Evolutionary conservation across 192 early-diverging fungal genomes (phyloP).

Genomic region (Linnemannia exigua): DNA sequence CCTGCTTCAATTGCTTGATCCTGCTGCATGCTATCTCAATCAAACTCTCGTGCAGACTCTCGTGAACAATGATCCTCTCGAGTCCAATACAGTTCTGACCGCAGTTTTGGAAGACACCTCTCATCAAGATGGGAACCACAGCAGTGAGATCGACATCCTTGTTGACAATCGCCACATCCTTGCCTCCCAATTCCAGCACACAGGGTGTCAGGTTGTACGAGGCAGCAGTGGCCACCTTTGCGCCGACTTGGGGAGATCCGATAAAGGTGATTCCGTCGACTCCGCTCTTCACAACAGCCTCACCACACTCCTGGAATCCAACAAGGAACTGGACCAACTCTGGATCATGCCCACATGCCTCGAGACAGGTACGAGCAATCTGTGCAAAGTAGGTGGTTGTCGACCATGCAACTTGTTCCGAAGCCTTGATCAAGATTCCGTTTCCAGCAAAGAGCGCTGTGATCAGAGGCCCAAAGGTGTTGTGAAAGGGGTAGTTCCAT

Average conservation of each 20-base stretch:
- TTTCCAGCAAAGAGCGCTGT: constrained; percentile 89
- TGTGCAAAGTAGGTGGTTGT: constrained; percentile 72
- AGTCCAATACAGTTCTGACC: constrained; percentile 94
- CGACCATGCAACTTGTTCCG: constrained; percentile 90
- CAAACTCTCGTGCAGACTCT: constrained; percentile 74
- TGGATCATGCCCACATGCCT: constrained; percentile 79
- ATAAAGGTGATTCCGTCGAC: constrained; percentile 90
- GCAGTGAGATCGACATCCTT: constrained; percentile 78
- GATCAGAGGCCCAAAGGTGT: constrained; percentile 83
- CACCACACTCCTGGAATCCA: constrained; percentile 87
- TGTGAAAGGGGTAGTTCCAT: constrained; percentile 94
- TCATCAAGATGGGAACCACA: constrained; percentile 80
- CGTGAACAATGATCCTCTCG: constrained; percentile 86
- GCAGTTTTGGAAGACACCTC: constrained; percentile 89
- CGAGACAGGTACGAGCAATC: constrained; percentile 76
- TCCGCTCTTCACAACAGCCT: constrained; percentile 73
- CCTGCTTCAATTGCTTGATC: constrained; percentile 75
- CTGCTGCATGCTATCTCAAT: constrained; percentile 72
- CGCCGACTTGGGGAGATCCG: constrained; percentile 87
- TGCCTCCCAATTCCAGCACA: constrained; percentile 92
- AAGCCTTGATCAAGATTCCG: constrained; percentile 87
- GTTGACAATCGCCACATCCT: constrained; percentile 89
- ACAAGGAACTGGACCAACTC: constrained; percentile 85
- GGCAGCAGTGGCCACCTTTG: constrained; percentile 81
- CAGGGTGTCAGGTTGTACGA: constrained; percentile 81